Evolutionary conservation across 139 green algal species (phyloP), one percentile per base, ranked within the genome.

Genomic region (Chlamydomonas schloesseri): DNA sequence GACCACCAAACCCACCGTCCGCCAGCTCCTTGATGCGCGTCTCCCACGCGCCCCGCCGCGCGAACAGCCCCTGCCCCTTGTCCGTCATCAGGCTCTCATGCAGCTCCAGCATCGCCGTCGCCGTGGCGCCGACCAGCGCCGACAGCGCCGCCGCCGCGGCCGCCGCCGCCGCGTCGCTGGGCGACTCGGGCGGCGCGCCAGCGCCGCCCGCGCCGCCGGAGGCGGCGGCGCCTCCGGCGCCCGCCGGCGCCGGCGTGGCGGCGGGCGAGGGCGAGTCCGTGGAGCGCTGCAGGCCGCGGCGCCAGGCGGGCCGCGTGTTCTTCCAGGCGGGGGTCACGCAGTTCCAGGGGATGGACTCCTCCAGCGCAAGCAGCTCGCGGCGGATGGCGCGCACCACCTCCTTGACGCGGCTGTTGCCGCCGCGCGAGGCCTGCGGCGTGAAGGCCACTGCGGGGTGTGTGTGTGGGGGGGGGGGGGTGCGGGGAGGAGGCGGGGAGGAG

Each of bases 281-380:
- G 42, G 26, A 76, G 15, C 65, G 65, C 65, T 75, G 46, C 46
- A 85, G 79, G 10, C n/a, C 21, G 31, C 65, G 65, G 4, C 79
- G 79, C 79, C 79, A 85, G 20, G 46, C 65, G 46, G 65, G 65
- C 10, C 79, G 46, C 36, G 47, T 26, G 79, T 76, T 75, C 79
- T 68, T 74, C 79, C 79, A 85, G 23, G 46, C 8, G n/a, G 65
- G 42, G 0, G 47, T 24, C 21, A 85, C 79, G 65, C 33, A 46
- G 67, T 85, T 74, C 79, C 79, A 85, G 79, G 79, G 79, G 1
- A 85, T 33, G 13, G 28, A 23, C 79, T 85, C 79, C 79, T 85
- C 79, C 62, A 85, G 8, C 37, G 31, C 47, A 29, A 76, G 79
- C 64, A 85, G 42, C 18, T 85, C 79, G 10, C 79, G 65, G 2